Evolutionary conservation across 2,329 filamentous ascomycete genomes (phyloP).

Genomic region (Colletotrichum lini): DNA sequence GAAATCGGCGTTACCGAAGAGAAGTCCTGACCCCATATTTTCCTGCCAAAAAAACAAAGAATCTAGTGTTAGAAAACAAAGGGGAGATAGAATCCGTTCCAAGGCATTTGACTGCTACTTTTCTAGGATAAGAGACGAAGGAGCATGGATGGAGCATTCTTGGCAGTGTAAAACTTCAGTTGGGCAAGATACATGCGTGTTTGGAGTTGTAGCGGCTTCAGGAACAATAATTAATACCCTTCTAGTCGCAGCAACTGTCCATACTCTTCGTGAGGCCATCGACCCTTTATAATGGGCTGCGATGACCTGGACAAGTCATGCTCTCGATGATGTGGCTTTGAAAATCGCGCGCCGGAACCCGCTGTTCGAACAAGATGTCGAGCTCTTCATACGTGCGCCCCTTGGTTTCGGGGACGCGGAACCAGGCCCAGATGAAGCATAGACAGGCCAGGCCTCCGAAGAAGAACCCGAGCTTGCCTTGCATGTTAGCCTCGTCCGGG

Average conservation of each 20-base stretch:
- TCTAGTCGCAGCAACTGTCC: background rate
- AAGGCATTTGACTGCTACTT: background rate
- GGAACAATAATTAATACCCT: slow-evolving; percentile 17
- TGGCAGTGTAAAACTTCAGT: background rate
- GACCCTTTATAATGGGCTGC: background rate
- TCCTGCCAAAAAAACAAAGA: no score
- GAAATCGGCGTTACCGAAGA: slow-evolving; percentile 73
- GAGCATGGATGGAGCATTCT: background rate
- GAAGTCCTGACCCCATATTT: slow-evolving; percentile 18
- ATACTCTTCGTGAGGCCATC: background rate
- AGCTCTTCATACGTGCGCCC: slow-evolving; percentile 47
- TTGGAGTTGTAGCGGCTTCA: background rate
- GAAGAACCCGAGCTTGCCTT: slow-evolving; percentile 52
- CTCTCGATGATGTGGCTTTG: slow-evolving; percentile 56
- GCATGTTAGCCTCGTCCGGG: slow-evolving; percentile 51
- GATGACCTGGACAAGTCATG: background rate
- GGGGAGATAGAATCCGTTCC: background rate
- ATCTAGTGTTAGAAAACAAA: background rate
- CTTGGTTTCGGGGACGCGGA: slow-evolving; percentile 47
- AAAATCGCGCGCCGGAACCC: slow-evolving; percentile 48
- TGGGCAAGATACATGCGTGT: slow-evolving; percentile 1
- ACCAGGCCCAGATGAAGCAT: slow-evolving; percentile 46
- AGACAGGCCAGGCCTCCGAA: slow-evolving; percentile 43
- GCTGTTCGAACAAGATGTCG: slow-evolving; percentile 51
- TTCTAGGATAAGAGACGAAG: background rate